Evolutionary conservation across 768 basidiomycete species (phyloP).

Genomic region (Coprinopsis cinerea): DNA sequence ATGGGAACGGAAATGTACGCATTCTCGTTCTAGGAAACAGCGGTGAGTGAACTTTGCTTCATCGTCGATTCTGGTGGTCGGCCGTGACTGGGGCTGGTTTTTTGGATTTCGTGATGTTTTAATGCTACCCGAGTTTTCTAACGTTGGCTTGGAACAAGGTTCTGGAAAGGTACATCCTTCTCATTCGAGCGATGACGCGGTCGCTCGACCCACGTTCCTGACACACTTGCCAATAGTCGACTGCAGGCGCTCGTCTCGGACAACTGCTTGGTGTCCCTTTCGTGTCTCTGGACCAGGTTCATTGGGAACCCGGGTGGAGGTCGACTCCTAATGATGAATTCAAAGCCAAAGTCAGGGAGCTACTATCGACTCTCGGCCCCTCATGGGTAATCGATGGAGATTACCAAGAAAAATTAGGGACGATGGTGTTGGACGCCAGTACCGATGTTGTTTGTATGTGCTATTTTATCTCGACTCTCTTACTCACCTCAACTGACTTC

Average conservation of each 20-base stretch:
- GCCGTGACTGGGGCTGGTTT: no score
- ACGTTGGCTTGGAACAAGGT: no score
- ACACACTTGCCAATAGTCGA: conserved; percentile 38
- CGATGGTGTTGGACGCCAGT: conserved; percentile 28
- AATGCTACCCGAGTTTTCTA: no score
- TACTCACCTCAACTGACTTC: neutral
- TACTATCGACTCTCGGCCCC: conserved; percentile 22
- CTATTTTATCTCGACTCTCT: neutral
- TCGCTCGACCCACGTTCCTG: no score
- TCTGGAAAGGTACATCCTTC: conserved; percentile 25
- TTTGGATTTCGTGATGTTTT: no score
- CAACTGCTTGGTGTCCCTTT: conserved; percentile 36
- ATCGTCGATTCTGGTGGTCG: no score
- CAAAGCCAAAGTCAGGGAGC: conserved; percentile 21
- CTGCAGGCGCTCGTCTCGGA: conserved; percentile 40
- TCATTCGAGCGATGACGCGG: no score
- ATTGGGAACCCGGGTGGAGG: conserved; percentile 48
- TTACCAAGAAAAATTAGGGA: conserved; percentile 26
- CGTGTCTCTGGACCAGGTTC: conserved; percentile 41
- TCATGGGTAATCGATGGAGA: conserved; percentile 56
- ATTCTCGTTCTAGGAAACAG: conserved; percentile 48
- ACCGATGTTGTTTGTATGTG: conserved; percentile 53
- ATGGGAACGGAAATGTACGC: conserved; percentile 39
- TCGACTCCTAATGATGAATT: conserved; percentile 25
- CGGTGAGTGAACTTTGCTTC: conserved; percentile 33